Conservation (phyloP, 495 filamentous ascomycete species). For the Echria macrotheca region DNA sequence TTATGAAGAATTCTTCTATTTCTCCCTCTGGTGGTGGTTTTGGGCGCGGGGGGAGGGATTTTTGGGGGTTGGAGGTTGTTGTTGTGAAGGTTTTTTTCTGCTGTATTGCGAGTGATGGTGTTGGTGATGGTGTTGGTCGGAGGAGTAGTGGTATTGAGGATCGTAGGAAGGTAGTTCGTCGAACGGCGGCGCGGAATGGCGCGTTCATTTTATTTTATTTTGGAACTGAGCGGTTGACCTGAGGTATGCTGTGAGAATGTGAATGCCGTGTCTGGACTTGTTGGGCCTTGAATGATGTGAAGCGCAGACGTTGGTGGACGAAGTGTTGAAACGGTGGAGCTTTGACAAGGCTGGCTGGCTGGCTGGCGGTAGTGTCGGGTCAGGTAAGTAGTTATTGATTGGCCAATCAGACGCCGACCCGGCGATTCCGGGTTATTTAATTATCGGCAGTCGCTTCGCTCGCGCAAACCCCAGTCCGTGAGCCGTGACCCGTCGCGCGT, state of each 20-base stretch:
- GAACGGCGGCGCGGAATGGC: neutral
- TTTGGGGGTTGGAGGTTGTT: too few relatives aligned
- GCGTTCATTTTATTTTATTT: neutral
- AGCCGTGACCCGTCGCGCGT: too few relatives aligned
- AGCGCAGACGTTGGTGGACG: too few relatives aligned
- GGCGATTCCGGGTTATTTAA: constrained; percentile 8
- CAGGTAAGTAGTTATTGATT: neutral
- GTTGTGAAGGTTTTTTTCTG: too few relatives aligned
- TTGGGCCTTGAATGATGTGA: too few relatives aligned
- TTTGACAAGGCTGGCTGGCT: too few relatives aligned
- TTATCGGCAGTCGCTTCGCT: too few relatives aligned
- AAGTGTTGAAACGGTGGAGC: too few relatives aligned
- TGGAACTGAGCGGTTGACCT: neutral
- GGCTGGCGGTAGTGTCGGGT: neutral
- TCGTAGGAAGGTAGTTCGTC: neutral
- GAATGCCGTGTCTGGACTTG: too few relatives aligned
- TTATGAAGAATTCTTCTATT: constrained; percentile 78
- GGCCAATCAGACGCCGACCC: constrained; percentile 9
- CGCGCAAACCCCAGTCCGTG: too few relatives aligned
- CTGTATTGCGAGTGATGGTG: constrained; percentile 6
- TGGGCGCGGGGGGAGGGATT: constrained; percentile 74
- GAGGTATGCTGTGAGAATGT: neutral
- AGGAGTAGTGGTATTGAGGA: neutral
- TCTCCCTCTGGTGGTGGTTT: constrained; percentile 67
- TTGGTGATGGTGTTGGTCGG: constrained; percentile 12